phyloP scores from a whole-genome alignment of 371 early-diverging fungal genomes.

The Syncephalastrum sp. region DNA sequence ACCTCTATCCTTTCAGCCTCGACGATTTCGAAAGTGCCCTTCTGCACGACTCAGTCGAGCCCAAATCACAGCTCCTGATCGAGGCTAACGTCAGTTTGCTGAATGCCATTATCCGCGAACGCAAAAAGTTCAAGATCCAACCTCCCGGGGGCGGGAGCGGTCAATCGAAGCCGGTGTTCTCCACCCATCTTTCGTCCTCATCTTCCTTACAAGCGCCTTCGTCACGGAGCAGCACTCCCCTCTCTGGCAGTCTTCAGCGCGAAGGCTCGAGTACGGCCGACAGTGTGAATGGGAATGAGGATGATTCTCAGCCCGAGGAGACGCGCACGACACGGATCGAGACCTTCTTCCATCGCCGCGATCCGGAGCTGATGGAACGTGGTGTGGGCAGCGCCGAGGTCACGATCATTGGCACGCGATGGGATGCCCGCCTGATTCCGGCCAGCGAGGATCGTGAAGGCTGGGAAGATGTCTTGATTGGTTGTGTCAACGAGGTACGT shows the following conservation, averaged over 20 bases:
- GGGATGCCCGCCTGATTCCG: constrained; percentile 36
- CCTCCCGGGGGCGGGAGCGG: neutral
- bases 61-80: constrained; percentile 25
- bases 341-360: neutral
- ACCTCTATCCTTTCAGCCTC: constrained; percentile 38
- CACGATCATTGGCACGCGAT: constrained; percentile 22
- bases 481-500: constrained; percentile 45
- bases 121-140: constrained; percentile 9
- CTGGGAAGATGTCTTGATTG: constrained; percentile 50
- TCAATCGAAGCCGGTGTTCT: neutral
- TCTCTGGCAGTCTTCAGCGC: neutral
- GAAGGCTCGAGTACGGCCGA: neutral
- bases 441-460: constrained; percentile 36
- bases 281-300: neutral
- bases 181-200: neutral
- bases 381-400: constrained; percentile 35
- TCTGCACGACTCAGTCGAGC: constrained; percentile 17
- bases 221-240: constrained; percentile 3
- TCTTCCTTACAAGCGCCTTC: constrained; percentile 1
- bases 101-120: constrained; percentile 41
- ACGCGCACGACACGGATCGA: too few relatives aligned
- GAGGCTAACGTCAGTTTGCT: constrained; percentile 41
- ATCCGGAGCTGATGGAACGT: constrained; percentile 14
- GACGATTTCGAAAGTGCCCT: constrained; percentile 49
- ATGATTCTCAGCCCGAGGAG: too few relatives aligned